Conservation (phyloP, 495 filamentous ascomycete species). For the Elasticomyces elasticus region DNA sequence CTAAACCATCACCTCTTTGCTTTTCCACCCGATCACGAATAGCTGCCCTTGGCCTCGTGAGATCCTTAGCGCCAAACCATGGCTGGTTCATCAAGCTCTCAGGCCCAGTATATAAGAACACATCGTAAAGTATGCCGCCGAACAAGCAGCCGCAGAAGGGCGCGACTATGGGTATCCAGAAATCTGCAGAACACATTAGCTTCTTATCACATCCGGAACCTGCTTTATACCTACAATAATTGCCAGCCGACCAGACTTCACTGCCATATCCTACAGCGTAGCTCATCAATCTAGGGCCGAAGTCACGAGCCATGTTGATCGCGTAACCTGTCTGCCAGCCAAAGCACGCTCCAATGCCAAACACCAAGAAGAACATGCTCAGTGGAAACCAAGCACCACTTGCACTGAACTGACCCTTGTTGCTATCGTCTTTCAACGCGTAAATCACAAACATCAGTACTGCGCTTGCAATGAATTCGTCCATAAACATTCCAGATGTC, state of each 20-base stretch:
- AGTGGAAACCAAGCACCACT: slow-evolving; percentile 18
- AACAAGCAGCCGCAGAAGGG: slow-evolving; percentile 23
- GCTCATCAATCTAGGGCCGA: slow-evolving; percentile 51
- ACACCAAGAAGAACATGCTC: slow-evolving; percentile 50
- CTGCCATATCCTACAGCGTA: slow-evolving; percentile 54
- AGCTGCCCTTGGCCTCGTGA: slow-evolving; percentile 8
- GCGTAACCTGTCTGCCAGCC: slow-evolving; percentile 64
- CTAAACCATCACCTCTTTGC: slow-evolving; percentile 9
- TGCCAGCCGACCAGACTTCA: slow-evolving; percentile 51
- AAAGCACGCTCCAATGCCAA: slow-evolving; percentile 58
- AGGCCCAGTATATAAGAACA: slow-evolving; percentile 24
- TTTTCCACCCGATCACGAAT: slow-evolving; percentile 1
- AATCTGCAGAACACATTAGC: background rate
- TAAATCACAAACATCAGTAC: slow-evolving; percentile 60
- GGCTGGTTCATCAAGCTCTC: slow-evolving; percentile 23
- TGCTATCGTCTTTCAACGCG: slow-evolving; percentile 48
- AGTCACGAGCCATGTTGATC: slow-evolving; percentile 57
- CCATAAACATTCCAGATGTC: slow-evolving; percentile 48
- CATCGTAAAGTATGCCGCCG: slow-evolving; percentile 24
- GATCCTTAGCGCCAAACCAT: slow-evolving; percentile 18
- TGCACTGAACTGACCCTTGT: slow-evolving; percentile 22
- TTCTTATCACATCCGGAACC: background rate
- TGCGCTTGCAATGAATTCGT: slow-evolving; percentile 51
- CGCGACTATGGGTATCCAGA: slow-evolving; percentile 23
- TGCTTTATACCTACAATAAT: slow-evolving; percentile 16